These are phyloP conservation scores for Ganoderma sinense DNA, from an alignment of 1,284 basidiomycete species.

Conservation along the genomic window DNA sequence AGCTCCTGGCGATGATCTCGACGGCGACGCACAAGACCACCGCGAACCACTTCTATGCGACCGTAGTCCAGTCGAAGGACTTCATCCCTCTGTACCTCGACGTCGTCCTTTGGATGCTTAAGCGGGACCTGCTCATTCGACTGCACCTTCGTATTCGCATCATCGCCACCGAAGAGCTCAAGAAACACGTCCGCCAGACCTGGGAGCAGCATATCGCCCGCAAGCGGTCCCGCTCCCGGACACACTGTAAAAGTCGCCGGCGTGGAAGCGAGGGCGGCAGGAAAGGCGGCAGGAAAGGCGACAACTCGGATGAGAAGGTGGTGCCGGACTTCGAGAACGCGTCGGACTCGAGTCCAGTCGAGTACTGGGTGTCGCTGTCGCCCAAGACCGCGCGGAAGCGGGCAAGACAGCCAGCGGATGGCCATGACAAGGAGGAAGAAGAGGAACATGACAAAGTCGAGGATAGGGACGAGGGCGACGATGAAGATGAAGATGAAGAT, in stretches of 20 bases:
- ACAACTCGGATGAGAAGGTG: conserved; percentile 35
- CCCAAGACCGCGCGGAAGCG: conserved; percentile 56
- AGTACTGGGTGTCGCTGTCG: conserved; percentile 52
- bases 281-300: conserved; percentile 22
- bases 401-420: conserved; percentile 51
- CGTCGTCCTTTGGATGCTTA: conserved; percentile 93
- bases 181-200: conserved; percentile 63
- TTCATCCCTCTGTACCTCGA: conserved; percentile 78
- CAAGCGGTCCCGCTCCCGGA: conserved; percentile 39
- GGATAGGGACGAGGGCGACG: conserved; percentile 39
- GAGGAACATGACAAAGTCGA: conserved; percentile 26
- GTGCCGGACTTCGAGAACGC: too few species aligned
- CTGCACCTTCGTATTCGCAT: conserved; percentile 89
- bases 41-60: conserved; percentile 79
- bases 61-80: conserved; percentile 73
- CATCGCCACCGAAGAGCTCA: conserved; percentile 81
- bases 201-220: conserved; percentile 49
- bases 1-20: conserved; percentile 78
- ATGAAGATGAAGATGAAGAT: too few species aligned
- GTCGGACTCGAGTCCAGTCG: conserved; percentile 36
- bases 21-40: conserved; percentile 66
- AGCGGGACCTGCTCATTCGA: conserved; percentile 85
- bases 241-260: conserved; percentile 24
- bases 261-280: neutral
- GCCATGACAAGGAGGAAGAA: conserved; percentile 32